Evolutionary conservation across 192 early-diverging fungal species (phyloP).

Genomic region (Umbelopsis isabellina): DNA sequence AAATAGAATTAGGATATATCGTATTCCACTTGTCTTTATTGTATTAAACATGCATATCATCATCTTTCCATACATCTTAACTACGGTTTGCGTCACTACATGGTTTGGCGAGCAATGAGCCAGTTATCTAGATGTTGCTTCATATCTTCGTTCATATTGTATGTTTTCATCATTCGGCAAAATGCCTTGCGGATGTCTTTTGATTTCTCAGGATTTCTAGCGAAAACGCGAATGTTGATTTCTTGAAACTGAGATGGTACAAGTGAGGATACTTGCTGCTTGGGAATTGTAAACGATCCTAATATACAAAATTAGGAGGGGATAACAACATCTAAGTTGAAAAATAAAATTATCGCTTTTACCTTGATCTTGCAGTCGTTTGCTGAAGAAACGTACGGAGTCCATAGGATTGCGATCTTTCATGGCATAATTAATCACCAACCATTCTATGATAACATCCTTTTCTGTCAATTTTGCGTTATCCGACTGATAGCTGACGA

Average conservation of each 20-base stretch:
- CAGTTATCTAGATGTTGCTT: neutral
- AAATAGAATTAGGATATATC: constrained; percentile 1
- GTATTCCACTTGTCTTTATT: constrained; percentile 7
- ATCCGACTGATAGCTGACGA: constrained; percentile 60
- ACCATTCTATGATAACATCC: constrained; percentile 73
- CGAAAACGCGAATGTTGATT: constrained; percentile 67
- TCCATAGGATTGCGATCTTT: constrained; percentile 82
- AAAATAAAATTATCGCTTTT: neutral
- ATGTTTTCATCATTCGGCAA: constrained; percentile 24
- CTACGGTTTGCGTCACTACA: neutral
- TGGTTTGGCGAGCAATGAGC: neutral
- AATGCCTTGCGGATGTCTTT: constrained; percentile 44
- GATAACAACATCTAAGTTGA: neutral
- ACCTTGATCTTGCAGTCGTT: constrained; percentile 32
- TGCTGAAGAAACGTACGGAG: constrained; percentile 71
- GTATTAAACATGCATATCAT: constrained; percentile 18
- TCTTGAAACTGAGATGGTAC: constrained; percentile 75
- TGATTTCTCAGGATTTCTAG: constrained; percentile 57
- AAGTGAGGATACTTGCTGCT: constrained; percentile 71
- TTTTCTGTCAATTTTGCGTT: constrained; percentile 49
- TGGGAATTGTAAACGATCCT: constrained; percentile 61
- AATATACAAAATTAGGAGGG: neutral
- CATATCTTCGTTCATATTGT: constrained; percentile 1
- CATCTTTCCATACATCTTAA: neutral
- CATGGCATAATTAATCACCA: constrained; percentile 77